Percentiles rank a stretch among this genome's conserved stretches.
These are phyloP conservation scores for Phytopythium sindhum DNA, from an alignment of 352 stramenopile species.

Conservation along the genomic window DNA sequence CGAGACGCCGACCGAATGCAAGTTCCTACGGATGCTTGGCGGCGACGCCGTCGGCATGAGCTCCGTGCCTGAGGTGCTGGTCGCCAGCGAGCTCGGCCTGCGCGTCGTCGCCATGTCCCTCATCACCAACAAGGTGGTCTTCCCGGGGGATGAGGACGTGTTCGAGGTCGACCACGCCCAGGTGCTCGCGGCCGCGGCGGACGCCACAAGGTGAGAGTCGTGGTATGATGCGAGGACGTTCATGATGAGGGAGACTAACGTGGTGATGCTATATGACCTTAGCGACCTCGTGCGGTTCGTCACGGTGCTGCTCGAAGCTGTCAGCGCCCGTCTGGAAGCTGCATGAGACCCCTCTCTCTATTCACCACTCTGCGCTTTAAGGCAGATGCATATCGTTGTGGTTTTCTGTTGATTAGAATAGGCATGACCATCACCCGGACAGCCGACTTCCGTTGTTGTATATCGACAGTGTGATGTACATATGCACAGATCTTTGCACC, in stretches of 20 bases:
- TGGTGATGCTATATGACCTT: background rate
- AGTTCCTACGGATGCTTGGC: constrained; percentile 89
- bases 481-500: background rate
- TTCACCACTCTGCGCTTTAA: too few relatives aligned
- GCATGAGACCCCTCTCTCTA: background rate
- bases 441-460: background rate
- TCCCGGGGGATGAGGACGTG: constrained; percentile 72
- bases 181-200: constrained; percentile 87
- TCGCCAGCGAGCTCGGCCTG: constrained; percentile 92
- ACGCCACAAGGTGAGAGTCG: constrained; percentile 30
- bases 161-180: constrained; percentile 87
- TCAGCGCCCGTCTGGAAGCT: background rate
- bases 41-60: constrained; percentile 95
- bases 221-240: background rate
- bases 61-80: constrained; percentile 96
- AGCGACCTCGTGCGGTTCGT: constrained; percentile 4
- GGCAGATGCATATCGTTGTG: too few relatives aligned
- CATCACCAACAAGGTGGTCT: constrained; percentile 94
- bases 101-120: constrained; percentile 94
- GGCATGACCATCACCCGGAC: too few relatives aligned
- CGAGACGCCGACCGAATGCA: constrained; percentile 94
- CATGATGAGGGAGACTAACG: background rate
- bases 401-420: too few relatives aligned
- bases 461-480: background rate
- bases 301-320: background rate